These are phyloP conservation scores for Cordia subcordata DNA, from an alignment of 257 asterid species.

Conservation along the genomic window DNA sequence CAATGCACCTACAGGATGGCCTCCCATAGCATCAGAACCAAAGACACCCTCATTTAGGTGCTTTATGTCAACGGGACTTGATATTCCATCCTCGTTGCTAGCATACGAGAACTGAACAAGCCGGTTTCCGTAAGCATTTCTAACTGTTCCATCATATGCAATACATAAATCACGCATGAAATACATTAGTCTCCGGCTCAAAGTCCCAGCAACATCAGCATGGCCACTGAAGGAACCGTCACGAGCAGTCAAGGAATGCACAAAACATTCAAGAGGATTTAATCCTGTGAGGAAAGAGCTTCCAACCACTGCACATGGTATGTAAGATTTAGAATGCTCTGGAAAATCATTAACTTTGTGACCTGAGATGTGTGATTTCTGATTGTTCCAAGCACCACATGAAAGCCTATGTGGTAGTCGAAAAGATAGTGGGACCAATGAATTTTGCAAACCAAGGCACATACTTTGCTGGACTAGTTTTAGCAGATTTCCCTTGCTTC, in stretches of 20 bases:
- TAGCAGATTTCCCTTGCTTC: slow-evolving; percentile 90
- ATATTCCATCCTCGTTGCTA: slow-evolving; percentile 12
- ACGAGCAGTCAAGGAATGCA: slow-evolving; percentile 73
- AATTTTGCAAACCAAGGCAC: slow-evolving; percentile 91
- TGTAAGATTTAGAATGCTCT: slow-evolving; percentile 32
- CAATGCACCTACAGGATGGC: slow-evolving; percentile 88
- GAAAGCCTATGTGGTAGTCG: slow-evolving; percentile 59
- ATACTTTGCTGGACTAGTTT: slow-evolving; percentile 87
- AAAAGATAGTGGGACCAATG: slow-evolving; percentile 64
- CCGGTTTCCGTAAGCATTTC: slow-evolving; percentile 75
- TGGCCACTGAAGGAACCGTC: slow-evolving; percentile 94
- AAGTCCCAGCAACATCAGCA: slow-evolving; percentile 89
- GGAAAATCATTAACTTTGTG: slow-evolving; percentile 18
- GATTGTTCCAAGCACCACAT: slow-evolving; percentile 75
- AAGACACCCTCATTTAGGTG: slow-evolving; percentile 6
- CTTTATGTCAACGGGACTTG: slow-evolving; percentile 15
- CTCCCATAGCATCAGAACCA: slow-evolving; percentile 32
- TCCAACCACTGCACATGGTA: slow-evolving; percentile 63
- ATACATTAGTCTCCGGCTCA: slow-evolving; percentile 65
- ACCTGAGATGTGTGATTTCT: slow-evolving; percentile 28
- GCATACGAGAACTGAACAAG: slow-evolving; percentile 65
- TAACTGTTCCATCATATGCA: slow-evolving; percentile 88
- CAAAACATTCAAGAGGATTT: slow-evolving; percentile 77
- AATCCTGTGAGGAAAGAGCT: slow-evolving; percentile 70
- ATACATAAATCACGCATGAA: slow-evolving; percentile 76